Evolutionary conservation across 495 filamentous ascomycete genomes (phyloP).

Genomic region (Penicillium pulvis): DNA sequence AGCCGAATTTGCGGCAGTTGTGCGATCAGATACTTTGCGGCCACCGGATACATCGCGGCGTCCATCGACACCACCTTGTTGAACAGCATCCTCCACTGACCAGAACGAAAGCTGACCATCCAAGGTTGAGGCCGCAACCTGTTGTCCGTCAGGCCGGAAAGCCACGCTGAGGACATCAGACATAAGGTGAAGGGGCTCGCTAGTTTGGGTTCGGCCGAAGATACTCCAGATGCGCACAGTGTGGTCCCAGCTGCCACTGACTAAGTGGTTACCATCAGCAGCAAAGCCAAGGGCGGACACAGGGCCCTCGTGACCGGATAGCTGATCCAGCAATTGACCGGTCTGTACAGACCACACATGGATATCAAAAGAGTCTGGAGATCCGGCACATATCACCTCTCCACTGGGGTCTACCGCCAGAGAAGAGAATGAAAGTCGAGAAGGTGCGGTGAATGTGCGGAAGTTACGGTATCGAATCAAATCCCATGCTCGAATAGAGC

Average conservation of each 20-base stretch:
- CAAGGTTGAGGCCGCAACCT: constrained; percentile 87
- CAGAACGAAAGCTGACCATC: constrained; percentile 96
- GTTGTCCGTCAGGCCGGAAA: constrained; percentile 86
- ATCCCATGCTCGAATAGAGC: constrained; percentile 94
- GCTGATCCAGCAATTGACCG: constrained; percentile 86
- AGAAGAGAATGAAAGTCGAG: constrained; percentile 86
- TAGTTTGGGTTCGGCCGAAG: constrained; percentile 90
- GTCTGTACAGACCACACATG: constrained; percentile 99
- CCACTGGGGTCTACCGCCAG: constrained; percentile 95
- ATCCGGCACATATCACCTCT: constrained; percentile 93
- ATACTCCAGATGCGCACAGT: constrained; percentile 95
- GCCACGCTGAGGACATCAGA: constrained; percentile 87
- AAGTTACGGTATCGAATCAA: constrained; percentile 95
- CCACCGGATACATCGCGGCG: constrained; percentile 92
- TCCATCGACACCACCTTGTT: constrained; percentile 79
- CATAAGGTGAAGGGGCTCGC: constrained; percentile 87
- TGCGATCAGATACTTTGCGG: constrained; percentile 79
- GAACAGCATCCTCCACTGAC: constrained; percentile 83
- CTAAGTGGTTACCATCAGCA: constrained; percentile 76
- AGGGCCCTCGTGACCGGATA: constrained; percentile 92
- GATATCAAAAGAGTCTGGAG: constrained; percentile 92
- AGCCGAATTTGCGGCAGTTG: constrained; percentile 85
- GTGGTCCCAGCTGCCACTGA: constrained; percentile 93
- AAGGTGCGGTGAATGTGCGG: constrained; percentile 91
- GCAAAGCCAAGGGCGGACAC: constrained; percentile 86